Percentiles rank a stretch among this genome's conserved stretches.
Conservation (phyloP, 441 rosid genomes). For the Rhodomyrtus psidioides region DNA sequence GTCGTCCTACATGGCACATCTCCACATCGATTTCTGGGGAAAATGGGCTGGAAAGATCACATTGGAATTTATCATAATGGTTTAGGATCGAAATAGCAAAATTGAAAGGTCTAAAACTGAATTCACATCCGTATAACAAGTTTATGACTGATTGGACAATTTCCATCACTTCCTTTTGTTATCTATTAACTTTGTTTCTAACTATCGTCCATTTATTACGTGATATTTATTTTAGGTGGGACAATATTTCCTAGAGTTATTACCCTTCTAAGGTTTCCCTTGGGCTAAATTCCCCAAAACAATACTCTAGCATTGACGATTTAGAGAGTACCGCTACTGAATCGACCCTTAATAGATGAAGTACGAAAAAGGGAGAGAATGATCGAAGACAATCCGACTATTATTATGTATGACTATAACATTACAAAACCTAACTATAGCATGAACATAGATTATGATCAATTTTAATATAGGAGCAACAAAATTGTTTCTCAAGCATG, state of each 20-base stretch:
- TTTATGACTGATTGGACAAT: background rate
- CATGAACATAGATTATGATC: background rate
- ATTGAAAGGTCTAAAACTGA: background rate
- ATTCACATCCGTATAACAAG: background rate
- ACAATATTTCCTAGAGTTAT: background rate
- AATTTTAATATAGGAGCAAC: background rate
- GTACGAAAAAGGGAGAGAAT: background rate
- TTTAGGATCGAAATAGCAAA: background rate
- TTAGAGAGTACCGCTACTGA: background rate
- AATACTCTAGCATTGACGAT: background rate
- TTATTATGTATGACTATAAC: background rate
- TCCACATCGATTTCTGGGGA: background rate
- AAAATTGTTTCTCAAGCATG: background rate
- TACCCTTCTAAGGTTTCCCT: background rate
- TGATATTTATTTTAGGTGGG: background rate
- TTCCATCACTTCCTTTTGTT: background rate
- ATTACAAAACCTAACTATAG: background rate
- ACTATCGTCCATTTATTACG: background rate
- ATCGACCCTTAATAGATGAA: background rate
- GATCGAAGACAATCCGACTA: background rate
- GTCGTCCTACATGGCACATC: background rate
- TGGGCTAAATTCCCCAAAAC: background rate
- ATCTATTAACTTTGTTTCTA: background rate
- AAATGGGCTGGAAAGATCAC: background rate
- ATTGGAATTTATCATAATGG: fast-evolving